Conservation (phyloP, 1,139 yeast genomes). For the Pichia sp. region DNA sequence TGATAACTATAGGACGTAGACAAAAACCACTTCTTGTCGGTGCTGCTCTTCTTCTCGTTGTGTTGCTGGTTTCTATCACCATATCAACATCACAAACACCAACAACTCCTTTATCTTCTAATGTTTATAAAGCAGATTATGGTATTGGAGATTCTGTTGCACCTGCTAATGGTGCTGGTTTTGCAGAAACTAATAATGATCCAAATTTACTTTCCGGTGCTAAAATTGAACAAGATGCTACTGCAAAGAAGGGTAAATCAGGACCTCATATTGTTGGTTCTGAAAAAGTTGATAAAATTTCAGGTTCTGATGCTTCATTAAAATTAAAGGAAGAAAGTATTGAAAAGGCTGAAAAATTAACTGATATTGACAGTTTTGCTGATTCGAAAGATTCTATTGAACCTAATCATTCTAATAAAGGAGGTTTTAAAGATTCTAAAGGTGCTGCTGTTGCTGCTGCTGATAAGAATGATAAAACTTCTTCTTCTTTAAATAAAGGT, state of each 20-base stretch:
- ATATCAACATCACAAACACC: not conserved
- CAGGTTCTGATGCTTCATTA: constrained; percentile 18
- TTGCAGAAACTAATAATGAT: not conserved
- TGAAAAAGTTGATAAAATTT: constrained; percentile 10
- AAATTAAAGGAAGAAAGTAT: constrained; percentile 14
- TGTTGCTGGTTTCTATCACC: constrained; percentile 6
- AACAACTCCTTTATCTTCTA: not conserved
- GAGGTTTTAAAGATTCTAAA: constrained; percentile 9
- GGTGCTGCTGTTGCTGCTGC: constrained; percentile 3
- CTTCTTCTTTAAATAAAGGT: not conserved
- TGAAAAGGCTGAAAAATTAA: constrained; percentile 5
- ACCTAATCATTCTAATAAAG: constrained; percentile 15
- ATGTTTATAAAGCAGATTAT: constrained; percentile 14
- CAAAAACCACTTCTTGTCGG: constrained; percentile 12
- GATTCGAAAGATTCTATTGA: constrained; percentile 4
- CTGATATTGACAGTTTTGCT: constrained; percentile 2
- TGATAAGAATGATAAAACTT: not conserved
- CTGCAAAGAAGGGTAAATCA: constrained; percentile 8
- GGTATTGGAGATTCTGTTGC: constrained; percentile 11
- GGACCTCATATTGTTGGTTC: constrained; percentile 1
- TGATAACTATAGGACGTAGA: constrained; percentile 14
- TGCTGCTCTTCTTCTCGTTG: constrained; percentile 7
- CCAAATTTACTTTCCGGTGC: constrained; percentile 16
- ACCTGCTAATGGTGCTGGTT: constrained; percentile 9
- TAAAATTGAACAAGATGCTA: constrained; percentile 15